Evolutionary conservation across 108 stramenopile genomes (phyloP).

Genomic region (Skeletonema marinoi): DNA sequence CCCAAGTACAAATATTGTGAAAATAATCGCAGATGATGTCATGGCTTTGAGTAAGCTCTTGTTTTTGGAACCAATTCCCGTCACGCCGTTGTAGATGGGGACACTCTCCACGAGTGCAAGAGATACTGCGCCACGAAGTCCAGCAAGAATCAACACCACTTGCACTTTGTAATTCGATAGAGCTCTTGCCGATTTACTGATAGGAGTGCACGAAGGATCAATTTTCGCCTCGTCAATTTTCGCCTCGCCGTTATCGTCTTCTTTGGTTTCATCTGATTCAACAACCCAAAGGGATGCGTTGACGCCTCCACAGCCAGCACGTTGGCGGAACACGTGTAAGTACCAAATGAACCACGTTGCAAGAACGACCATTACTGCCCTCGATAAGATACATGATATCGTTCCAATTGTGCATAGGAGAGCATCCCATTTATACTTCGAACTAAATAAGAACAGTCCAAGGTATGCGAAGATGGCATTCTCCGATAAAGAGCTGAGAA

Average conservation of each 20-base stretch:
- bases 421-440: slow-evolving; percentile 68
- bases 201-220: slow-evolving; percentile 34
- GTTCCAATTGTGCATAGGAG: slow-evolving; percentile 64
- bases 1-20: slow-evolving; percentile 81
- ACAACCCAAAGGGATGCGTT: neutral
- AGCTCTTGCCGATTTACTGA: slow-evolving; percentile 48
- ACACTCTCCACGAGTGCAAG: slow-evolving; percentile 88
- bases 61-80: slow-evolving; percentile 66
- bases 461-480: slow-evolving; percentile 90
- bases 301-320: slow-evolving; percentile 21
- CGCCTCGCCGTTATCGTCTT: neutral
- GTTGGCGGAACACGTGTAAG: slow-evolving; percentile 54
- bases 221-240: neutral
- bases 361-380: slow-evolving; percentile 74
- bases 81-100: slow-evolving; percentile 80
- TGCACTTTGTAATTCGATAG: slow-evolving; percentile 59
- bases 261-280: neutral
- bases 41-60: slow-evolving; percentile 83
- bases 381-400: slow-evolving; percentile 62
- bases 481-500: slow-evolving; percentile 72
- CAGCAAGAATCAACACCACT: slow-evolving; percentile 75
- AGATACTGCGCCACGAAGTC: slow-evolving; percentile 87
- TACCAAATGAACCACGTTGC: slow-evolving; percentile 55
- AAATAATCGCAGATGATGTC: slow-evolving; percentile 84
- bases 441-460: slow-evolving; percentile 84